These are phyloP conservation scores for Jaapia argillacea DNA, from an alignment of 768 basidiomycete genomes.

Conservation along the genomic window DNA sequence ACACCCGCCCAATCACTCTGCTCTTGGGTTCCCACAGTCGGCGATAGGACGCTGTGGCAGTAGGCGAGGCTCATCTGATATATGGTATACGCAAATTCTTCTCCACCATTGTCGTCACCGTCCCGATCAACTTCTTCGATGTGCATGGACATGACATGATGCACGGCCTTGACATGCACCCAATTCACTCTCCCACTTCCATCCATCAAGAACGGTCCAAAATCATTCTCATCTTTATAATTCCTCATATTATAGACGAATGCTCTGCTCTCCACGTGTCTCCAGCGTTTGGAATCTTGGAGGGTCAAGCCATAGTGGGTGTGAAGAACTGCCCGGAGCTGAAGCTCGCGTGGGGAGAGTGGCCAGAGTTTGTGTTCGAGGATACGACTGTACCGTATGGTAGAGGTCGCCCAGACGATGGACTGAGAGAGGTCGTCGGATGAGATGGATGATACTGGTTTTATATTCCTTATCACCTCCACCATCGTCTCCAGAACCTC, in stretches of 20 bases:
- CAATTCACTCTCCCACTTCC: conserved; percentile 43
- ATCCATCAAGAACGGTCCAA: conserved; percentile 43
- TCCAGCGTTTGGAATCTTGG: conserved; percentile 24
- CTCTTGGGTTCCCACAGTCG: conserved; percentile 23
- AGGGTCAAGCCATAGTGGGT: conserved; percentile 45
- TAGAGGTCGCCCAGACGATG: background rate
- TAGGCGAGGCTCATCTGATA: conserved; percentile 43
- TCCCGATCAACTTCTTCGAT: conserved; percentile 29
- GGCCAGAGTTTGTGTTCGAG: background rate
- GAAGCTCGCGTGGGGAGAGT: background rate
- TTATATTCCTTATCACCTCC: background rate
- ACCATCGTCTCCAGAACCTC: background rate
- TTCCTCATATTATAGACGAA: conserved; percentile 56
- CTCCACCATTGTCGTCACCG: no score
- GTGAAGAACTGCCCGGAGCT: conserved; percentile 35
- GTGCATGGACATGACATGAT: conserved; percentile 46
- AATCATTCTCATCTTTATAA: conserved; percentile 38
- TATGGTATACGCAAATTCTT: conserved; percentile 15
- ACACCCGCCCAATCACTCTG: conserved; percentile 50
- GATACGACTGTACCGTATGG: background rate
- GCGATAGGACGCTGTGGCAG: conserved; percentile 40
- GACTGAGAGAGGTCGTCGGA: background rate
- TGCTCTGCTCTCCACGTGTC: conserved; percentile 33
- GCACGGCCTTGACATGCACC: conserved; percentile 45
- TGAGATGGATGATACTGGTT: background rate